Evolutionary conservation across 768 basidiomycete genomes (phyloP), one percentile per base, ranked within the genome.

Genomic region (Pulveroboletus sp.): DNA sequence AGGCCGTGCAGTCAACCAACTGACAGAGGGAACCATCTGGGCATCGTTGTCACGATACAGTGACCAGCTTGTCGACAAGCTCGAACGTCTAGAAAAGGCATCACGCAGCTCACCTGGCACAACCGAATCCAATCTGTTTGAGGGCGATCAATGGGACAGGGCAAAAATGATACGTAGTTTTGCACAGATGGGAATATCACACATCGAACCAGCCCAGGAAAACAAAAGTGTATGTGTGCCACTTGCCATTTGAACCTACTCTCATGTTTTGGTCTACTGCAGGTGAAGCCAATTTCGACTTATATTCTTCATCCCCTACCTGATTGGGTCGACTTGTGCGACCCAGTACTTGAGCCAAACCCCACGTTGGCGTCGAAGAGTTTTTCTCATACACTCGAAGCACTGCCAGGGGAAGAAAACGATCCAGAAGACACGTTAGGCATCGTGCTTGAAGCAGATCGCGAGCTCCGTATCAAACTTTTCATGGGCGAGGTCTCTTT

Each of bases 41-140:
- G 82, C 75, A 3, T 89, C 87, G 17, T 68, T 94, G 12, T 84
- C 87, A n/a, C 74, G 90, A 46, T 94, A 94, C 60, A 81, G 85
- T 52, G 88, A 93, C 55, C 70, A 64, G 1, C 75, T 92, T 32
- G 78, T 90, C 5, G 75, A 79, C 5, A 67, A 74, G 37, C 70
- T 93, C 12, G 82, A 87, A 59, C 64, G 65, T 40, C 82, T 80
- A 78, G 87, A 90, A 65, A 62, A 61, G 43, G 67, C 71, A 47
- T 83, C 83, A 6, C 73, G 80, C 9, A 68, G 69, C 49, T 55
- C 58, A 45, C 56, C 17, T 45, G 58, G 66, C 52, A 50, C 66
- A 43, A 66, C 59, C 45, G 55, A 54, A 23, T 65, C 68, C 69
- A 72, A 40, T 52, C 60, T 77, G 20, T 89, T 85, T 55, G 60